These are phyloP conservation scores for Ophiorrhiza pumila DNA, from an alignment of 257 asterid genomes.

Conservation along the genomic window DNA sequence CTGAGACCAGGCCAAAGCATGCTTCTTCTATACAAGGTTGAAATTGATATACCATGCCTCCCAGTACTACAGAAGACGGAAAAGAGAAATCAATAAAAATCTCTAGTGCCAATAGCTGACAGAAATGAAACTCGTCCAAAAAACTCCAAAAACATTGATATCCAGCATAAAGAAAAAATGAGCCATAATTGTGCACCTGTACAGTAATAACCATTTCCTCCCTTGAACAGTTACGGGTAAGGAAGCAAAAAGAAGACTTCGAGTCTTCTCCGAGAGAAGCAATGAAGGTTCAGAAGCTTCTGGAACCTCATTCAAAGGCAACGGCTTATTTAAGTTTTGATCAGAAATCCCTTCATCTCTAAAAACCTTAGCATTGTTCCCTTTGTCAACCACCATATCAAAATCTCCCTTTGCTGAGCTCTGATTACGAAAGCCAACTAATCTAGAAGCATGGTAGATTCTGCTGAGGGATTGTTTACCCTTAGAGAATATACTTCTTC, in stretches of 20 bases:
- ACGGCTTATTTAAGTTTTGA: constrained; percentile 40
- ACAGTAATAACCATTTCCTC: constrained; percentile 78
- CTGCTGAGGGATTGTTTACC: constrained; percentile 73
- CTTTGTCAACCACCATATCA: constrained; percentile 36
- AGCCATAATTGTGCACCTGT: constrained; percentile 48
- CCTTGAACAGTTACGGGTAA: constrained; percentile 83
- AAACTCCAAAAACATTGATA: constrained; percentile 4
- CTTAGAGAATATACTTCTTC: constrained; percentile 60
- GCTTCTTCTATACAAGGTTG: constrained; percentile 89
- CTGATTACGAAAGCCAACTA: constrained; percentile 63
- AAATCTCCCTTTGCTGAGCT: constrained; percentile 43
- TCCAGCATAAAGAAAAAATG: constrained; percentile 9
- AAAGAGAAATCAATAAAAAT: background rate
- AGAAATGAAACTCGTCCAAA: background rate
- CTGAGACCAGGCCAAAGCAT: constrained; percentile 87
- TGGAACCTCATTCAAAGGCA: constrained; percentile 41
- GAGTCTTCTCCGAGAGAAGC: constrained; percentile 78
- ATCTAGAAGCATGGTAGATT: constrained; percentile 59
- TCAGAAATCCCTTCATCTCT: constrained; percentile 44
- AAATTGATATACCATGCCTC: constrained; percentile 93
- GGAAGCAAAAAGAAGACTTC: constrained; percentile 51
- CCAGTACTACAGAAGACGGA: constrained; percentile 61
- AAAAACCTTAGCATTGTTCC: constrained; percentile 31
- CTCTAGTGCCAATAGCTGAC: background rate
- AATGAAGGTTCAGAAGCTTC: constrained; percentile 83